Conservation (phyloP, 345 rosid species). For the Populus alba region DNA sequence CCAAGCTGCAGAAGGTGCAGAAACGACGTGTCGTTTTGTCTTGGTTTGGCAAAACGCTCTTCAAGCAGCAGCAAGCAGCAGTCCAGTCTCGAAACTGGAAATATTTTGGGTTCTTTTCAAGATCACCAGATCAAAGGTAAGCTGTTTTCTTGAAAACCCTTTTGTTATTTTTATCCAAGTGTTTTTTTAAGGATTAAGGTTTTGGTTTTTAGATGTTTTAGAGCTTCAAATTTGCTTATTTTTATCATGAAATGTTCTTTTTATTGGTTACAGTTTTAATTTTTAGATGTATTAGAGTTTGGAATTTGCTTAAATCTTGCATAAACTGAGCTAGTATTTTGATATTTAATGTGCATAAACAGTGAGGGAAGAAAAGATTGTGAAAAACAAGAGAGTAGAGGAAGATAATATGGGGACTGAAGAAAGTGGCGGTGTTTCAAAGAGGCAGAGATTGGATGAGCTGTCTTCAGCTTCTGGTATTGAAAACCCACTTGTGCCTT, state of each 20-base stretch:
- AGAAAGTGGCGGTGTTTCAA: slow-evolving; percentile 38
- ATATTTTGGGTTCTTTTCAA: not conserved
- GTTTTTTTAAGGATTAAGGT: not conserved
- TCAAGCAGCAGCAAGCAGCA: not conserved
- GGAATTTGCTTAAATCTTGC: not conserved
- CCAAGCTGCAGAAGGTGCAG: too few relatives aligned
- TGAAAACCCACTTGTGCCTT: slow-evolving; percentile 62
- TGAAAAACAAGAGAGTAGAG: slow-evolving; percentile 40
- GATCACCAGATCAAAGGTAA: not conserved
- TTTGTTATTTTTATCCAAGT: not conserved
- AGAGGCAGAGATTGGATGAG: slow-evolving; percentile 44
- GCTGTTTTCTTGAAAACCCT: not conserved
- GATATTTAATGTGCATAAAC: not conserved
- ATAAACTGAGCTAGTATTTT: not conserved
- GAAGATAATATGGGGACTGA: slow-evolving; percentile 32
- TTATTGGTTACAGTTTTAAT: not conserved
- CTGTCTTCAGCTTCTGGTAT: slow-evolving; percentile 31
- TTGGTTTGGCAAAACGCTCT: not conserved
- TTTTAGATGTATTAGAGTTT: not conserved
- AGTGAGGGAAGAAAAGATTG: slow-evolving; percentile 14
- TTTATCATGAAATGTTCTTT: not conserved
- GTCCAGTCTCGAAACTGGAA: not conserved
- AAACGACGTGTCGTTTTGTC: not conserved
- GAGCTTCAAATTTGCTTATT: not conserved
- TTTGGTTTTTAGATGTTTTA: not conserved